Evolutionary conservation across 257 asterid genomes (phyloP).

Genomic region (Linaria vulgaris): DNA sequence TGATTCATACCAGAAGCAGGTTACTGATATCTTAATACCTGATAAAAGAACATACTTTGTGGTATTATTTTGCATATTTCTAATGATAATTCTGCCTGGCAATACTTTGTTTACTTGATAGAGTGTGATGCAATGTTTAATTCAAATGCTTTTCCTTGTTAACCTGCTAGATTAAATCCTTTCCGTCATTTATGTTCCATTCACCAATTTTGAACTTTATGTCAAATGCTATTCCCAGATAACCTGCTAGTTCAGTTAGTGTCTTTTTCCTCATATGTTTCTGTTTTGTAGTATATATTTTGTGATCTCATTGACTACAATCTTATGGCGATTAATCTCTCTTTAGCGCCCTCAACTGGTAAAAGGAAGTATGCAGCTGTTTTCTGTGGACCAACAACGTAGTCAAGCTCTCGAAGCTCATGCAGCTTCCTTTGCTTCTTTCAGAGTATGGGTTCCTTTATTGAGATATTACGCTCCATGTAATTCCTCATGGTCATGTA

Average conservation of each 20-base stretch:
- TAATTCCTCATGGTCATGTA: conserved; percentile 11
- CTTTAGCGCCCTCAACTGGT: conserved; percentile 88
- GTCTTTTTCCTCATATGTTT: not conserved
- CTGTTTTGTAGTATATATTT: too few species aligned
- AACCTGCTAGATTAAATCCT: too few species aligned
- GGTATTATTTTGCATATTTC: not conserved
- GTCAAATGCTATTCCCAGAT: not conserved
- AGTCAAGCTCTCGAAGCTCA: conserved; percentile 99
- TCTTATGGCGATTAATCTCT: conserved; percentile 19
- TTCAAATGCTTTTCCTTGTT: not conserved
- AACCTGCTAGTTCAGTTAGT: conserved; percentile 2
- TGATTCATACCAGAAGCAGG: not conserved
- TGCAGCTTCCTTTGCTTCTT: conserved; percentile 91
- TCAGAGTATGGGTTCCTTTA: conserved; percentile 48
- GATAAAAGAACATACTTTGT: not conserved
- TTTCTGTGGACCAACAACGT: conserved; percentile 97
- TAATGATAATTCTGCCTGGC: not conserved
- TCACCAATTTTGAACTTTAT: too few species aligned
- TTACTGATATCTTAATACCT: not conserved
- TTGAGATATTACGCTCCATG: not conserved
- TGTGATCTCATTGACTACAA: not conserved
- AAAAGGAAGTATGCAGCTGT: conserved; percentile 97
- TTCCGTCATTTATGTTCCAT: not conserved
- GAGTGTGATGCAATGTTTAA: not conserved
- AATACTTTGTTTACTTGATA: not conserved